Conservation (phyloP, 1,284 basidiomycete species). For the Ceratobasidium sp. region DNA sequence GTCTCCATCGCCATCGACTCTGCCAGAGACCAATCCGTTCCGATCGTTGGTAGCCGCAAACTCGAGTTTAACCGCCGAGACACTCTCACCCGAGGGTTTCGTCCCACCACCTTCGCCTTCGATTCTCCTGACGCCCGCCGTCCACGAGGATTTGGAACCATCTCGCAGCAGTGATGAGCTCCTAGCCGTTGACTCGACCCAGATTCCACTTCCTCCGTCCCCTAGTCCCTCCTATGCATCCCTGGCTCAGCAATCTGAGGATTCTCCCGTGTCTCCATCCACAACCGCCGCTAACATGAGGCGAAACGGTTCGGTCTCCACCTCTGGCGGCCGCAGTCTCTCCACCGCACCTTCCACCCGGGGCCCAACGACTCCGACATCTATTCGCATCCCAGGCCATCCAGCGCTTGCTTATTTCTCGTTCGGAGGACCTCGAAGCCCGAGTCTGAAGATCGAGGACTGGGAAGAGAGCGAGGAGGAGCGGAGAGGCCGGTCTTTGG, state of each 20-base stretch:
- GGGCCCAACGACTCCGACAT: slow-evolving; percentile 35
- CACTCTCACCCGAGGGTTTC: neutral
- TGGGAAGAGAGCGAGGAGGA: slow-evolving; percentile 39
- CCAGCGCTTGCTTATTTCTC: slow-evolving; percentile 27
- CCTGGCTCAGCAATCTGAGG: neutral
- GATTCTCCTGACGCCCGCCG: slow-evolving; percentile 37
- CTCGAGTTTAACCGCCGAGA: neutral
- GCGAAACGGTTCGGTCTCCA: slow-evolving; percentile 30
- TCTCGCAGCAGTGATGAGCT: slow-evolving; percentile 13
- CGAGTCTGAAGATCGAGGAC: slow-evolving; percentile 35
- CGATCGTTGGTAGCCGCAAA: neutral
- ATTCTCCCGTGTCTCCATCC: neutral
- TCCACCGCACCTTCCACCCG: slow-evolving; percentile 39
- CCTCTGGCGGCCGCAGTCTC: slow-evolving; percentile 28
- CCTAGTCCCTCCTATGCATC: slow-evolving; percentile 24
- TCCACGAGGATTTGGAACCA: neutral
- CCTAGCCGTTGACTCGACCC: slow-evolving; percentile 24
- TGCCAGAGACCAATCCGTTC: slow-evolving; percentile 27
- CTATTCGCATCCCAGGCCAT: slow-evolving; percentile 34
- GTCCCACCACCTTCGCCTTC: slow-evolving; percentile 37
- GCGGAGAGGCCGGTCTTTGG: slow-evolving; percentile 34
- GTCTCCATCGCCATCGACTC: slow-evolving; percentile 19
- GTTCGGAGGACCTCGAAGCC: slow-evolving; percentile 38
- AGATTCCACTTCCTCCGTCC: slow-evolving; percentile 36
- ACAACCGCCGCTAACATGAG: neutral